A percentile compares a stretch with the other conserved stretches of the same genome.
Conservation (phyloP, 495 filamentous ascomycete species). For the Melanomma pulvis-pyrius region DNA sequence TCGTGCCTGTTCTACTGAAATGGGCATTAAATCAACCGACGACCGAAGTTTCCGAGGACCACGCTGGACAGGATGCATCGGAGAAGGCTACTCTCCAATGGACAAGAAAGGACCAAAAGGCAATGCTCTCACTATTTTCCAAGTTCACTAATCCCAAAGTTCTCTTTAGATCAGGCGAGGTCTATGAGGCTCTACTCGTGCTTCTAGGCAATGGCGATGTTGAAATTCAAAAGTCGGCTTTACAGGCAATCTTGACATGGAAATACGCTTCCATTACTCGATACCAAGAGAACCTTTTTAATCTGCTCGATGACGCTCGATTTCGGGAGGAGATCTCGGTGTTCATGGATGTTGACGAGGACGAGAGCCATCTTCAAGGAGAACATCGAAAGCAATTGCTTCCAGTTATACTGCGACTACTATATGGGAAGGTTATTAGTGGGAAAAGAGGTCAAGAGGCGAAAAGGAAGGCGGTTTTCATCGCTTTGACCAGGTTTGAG, state of each 20-base stretch:
- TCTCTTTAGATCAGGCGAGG: conserved; percentile 75
- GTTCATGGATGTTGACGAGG: conserved; percentile 70
- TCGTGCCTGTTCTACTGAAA: conserved; percentile 83
- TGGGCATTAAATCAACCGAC: conserved; percentile 60
- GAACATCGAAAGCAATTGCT: conserved; percentile 72
- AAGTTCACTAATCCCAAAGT: conserved; percentile 83
- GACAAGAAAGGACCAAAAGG: conserved; percentile 74
- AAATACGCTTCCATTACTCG: conserved; percentile 72
- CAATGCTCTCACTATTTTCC: conserved; percentile 78
- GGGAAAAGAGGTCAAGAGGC: conserved; percentile 60
- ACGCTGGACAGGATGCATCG: conserved; percentile 15
- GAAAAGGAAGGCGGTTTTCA: conserved; percentile 67
- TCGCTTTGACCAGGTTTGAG: conserved; percentile 61
- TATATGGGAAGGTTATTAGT: conserved; percentile 88
- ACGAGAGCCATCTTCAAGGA: conserved; percentile 72
- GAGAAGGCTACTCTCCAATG: conserved; percentile 38
- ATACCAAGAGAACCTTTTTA: conserved; percentile 85
- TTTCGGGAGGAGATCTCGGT: conserved; percentile 91
- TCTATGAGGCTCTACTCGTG: conserved; percentile 70
- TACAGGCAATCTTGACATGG: conserved; percentile 88
- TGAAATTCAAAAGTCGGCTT: conserved; percentile 79
- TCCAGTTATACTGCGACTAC: conserved; percentile 80
- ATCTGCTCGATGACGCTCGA: conserved; percentile 84
- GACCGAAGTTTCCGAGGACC: conserved; percentile 40
- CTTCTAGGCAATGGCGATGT: conserved; percentile 84